These are phyloP conservation scores for Pezicula neosporulosa DNA, from an alignment of 2,329 filamentous ascomycete genomes.

Conservation along the genomic window DNA sequence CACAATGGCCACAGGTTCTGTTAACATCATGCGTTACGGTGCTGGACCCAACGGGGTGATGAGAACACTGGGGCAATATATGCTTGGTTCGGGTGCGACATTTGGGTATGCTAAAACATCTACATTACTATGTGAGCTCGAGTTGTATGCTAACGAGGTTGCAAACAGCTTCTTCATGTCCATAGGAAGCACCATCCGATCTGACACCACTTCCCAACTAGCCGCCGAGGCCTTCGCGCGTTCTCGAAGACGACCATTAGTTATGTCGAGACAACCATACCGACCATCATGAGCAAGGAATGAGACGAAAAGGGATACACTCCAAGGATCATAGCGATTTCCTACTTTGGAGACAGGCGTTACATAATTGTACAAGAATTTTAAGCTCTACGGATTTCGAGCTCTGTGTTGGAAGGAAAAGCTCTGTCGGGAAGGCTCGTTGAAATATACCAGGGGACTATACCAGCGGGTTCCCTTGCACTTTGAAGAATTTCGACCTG, in stretches of 20 bases:
- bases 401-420: too few relatives aligned
- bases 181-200: constrained; percentile 93
- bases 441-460: neutral
- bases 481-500: neutral
- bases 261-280: constrained; percentile 40
- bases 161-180: constrained; percentile 86
- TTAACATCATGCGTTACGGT: constrained; percentile 93
- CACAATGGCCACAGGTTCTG: constrained; percentile 59
- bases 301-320: too few relatives aligned
- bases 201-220: constrained; percentile 72
- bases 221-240: constrained; percentile 72
- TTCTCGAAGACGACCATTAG: constrained; percentile 70
- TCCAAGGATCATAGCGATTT: constrained; percentile 3
- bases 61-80: constrained; percentile 92
- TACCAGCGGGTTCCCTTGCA: neutral
- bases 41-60: constrained; percentile 92
- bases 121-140: neutral
- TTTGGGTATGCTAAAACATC: constrained; percentile 68
- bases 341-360: constrained; percentile 10
- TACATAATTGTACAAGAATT: constrained; percentile 6
- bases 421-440: neutral
- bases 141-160: constrained; percentile 10
- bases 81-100: constrained; percentile 90
- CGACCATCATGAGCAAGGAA: constrained; percentile 5
- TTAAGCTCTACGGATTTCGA: neutral